phyloP scores from a whole-genome alignment of 1,284 basidiomycete genomes.

The Amylostereum areolatum region DNA sequence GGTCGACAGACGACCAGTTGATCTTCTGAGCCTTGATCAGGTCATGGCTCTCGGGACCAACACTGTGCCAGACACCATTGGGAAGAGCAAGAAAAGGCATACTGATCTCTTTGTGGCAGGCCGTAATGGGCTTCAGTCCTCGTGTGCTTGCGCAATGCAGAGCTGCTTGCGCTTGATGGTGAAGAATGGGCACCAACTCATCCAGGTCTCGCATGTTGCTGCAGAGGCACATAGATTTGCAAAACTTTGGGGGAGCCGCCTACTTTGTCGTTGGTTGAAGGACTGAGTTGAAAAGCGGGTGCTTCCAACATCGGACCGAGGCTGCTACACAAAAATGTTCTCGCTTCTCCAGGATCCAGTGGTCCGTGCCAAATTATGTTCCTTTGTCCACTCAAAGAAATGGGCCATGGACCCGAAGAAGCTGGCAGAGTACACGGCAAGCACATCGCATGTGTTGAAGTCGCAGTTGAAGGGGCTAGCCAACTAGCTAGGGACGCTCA shows the following conservation, averaged over 20 bases:
- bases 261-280: slow-evolving; percentile 20
- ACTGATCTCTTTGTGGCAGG: slow-evolving; percentile 11
- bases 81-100: no score
- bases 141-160: slow-evolving; percentile 21
- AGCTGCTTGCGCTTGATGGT: slow-evolving; percentile 21
- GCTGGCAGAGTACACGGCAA: slow-evolving; percentile 18
- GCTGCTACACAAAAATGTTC: slow-evolving; percentile 25
- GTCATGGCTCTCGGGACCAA: slow-evolving; percentile 30
- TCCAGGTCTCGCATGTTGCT: slow-evolving; percentile 11
- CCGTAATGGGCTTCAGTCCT: slow-evolving; percentile 22
- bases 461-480: no score
- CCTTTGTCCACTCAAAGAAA: slow-evolving; percentile 22
- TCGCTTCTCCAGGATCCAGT: slow-evolving; percentile 23
- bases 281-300: slow-evolving; percentile 20
- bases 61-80: slow-evolving; percentile 31
- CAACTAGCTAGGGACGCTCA: no score
- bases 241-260: slow-evolving; percentile 17
- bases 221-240: slow-evolving; percentile 22
- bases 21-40: slow-evolving; percentile 25
- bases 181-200: slow-evolving; percentile 14
- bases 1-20: slow-evolving; percentile 25
- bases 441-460: no score
- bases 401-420: slow-evolving; percentile 29
- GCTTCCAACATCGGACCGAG: slow-evolving; percentile 22
- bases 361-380: slow-evolving; percentile 16